phyloP scores from a whole-genome alignment of 2,329 filamentous ascomycete species.

The Blumeria hordei region DNA sequence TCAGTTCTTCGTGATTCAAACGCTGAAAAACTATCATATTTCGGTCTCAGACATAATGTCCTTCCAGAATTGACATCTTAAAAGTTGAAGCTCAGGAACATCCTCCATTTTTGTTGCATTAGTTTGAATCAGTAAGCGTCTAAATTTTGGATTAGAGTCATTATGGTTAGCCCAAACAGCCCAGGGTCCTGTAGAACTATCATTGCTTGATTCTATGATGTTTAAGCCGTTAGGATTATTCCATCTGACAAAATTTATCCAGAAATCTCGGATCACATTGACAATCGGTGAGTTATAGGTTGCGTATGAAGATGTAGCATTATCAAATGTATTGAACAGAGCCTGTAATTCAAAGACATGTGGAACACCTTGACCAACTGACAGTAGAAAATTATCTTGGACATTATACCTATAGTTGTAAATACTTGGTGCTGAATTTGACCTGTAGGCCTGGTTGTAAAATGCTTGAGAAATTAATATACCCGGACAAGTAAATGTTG shows the following conservation, averaged over 20 bases:
- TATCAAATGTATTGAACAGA: slow-evolving; percentile 14
- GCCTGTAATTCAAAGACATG: slow-evolving; percentile 26
- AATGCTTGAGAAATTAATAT: not conserved
- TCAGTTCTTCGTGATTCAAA: too few species aligned
- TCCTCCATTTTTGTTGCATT: slow-evolving; percentile 1
- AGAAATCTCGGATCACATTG: slow-evolving; percentile 8
- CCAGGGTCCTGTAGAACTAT: not conserved
- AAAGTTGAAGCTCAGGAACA: not conserved
- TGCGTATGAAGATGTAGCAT: slow-evolving; percentile 6
- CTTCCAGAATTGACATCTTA: slow-evolving; percentile 1
- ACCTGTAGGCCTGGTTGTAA: not conserved
- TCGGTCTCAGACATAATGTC: not conserved
- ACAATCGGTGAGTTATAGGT: slow-evolving; percentile 1
- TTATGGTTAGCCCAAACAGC: not conserved
- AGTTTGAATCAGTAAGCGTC: not conserved
- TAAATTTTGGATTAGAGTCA: not conserved
- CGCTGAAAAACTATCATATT: not conserved
- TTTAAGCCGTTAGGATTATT: slow-evolving; percentile 7
- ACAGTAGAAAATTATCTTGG: slow-evolving; percentile 39
- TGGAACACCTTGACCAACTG: slow-evolving; percentile 23
- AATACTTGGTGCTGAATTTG: not conserved
- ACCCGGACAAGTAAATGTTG: slow-evolving; percentile 1
- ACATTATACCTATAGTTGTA: slow-evolving; percentile 12
- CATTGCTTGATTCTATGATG: not conserved
- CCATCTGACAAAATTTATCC: slow-evolving; percentile 8